Evolutionary conservation across 768 basidiomycete genomes (phyloP).

Genomic region (Ramaria rubella): DNA sequence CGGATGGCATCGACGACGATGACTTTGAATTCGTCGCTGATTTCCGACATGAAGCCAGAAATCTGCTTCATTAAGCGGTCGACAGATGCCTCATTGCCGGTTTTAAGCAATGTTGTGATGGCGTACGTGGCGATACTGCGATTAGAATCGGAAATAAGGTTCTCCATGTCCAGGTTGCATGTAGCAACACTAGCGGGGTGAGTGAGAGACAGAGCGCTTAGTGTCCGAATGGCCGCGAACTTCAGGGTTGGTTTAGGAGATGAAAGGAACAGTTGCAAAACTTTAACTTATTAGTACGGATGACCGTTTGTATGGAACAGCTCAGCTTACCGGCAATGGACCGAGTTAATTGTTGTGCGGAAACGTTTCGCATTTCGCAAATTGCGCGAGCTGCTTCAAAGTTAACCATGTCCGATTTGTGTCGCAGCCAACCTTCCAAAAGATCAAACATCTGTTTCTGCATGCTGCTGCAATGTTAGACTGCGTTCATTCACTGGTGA

Average conservation of each 20-base stretch:
- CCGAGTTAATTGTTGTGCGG: slow-evolving; percentile 69
- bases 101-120: slow-evolving; percentile 95
- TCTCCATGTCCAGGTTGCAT: slow-evolving; percentile 96
- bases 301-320: background rate
- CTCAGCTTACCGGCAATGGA: slow-evolving; percentile 73
- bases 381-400: slow-evolving; percentile 96
- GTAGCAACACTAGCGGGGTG: slow-evolving; percentile 83
- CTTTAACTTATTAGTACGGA: slow-evolving; percentile 33
- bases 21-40: slow-evolving; percentile 99
- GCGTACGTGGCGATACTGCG: slow-evolving; percentile 97
- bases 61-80: slow-evolving; percentile 99
- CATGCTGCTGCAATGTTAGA: slow-evolving; percentile 42
- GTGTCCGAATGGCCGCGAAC: slow-evolving; percentile 94
- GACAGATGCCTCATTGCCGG: slow-evolving; percentile 97
- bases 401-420: slow-evolving; percentile 99
- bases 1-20: slow-evolving; percentile 99
- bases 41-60: slow-evolving; percentile 97
- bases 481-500: background rate
- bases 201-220: slow-evolving; percentile 79
- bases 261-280: slow-evolving; percentile 91
- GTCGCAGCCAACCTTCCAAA: slow-evolving; percentile 89
- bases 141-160: slow-evolving; percentile 91
- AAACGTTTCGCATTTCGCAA: slow-evolving; percentile 89
- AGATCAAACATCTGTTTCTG: slow-evolving; percentile 91
- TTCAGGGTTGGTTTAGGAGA: slow-evolving; percentile 93